Conservation (phyloP, 2,329 filamentous ascomycete species). For the Mariannaea elegans region DNA sequence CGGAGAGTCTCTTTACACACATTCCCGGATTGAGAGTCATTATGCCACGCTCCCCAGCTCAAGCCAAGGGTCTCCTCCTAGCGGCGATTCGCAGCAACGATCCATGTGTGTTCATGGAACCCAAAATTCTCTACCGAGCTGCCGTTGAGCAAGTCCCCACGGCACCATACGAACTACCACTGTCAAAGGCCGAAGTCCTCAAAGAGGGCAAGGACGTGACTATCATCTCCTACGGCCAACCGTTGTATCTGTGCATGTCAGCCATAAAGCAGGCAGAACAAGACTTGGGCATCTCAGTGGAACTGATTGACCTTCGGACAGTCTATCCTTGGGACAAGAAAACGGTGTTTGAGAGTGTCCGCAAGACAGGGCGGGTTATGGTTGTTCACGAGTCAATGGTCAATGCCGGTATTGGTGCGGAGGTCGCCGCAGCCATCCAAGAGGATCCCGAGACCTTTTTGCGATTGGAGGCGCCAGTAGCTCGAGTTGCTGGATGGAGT, state of each 20-base stretch:
- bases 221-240: conserved; percentile 88
- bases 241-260: conserved; percentile 82
- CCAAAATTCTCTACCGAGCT: conserved; percentile 90
- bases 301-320: conserved; percentile 88
- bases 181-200: conserved; percentile 86
- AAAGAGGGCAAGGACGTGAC: conserved; percentile 84
- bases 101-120: conserved; percentile 92
- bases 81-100: conserved; percentile 82
- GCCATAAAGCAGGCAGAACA: conserved; percentile 80
- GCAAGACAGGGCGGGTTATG: conserved; percentile 85
- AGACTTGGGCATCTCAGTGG: conserved; percentile 78
- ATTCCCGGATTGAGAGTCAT: conserved; percentile 87
- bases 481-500: conserved; percentile 88
- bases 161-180: conserved; percentile 80
- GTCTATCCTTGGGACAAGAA: conserved; percentile 92
- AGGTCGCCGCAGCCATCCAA: conserved; percentile 88
- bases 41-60: conserved; percentile 83
- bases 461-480: conserved; percentile 84
- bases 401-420: conserved; percentile 88
- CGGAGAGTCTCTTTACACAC: conserved; percentile 88
- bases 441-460: conserved; percentile 80
- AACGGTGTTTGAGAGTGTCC: conserved; percentile 82
- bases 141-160: conserved; percentile 91
- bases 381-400: conserved; percentile 94
- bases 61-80: conserved; percentile 88